Evolutionary conservation across 2,329 filamentous ascomycete species (phyloP).

Genomic region (Ceratocystiopsis brevicomis): DNA sequence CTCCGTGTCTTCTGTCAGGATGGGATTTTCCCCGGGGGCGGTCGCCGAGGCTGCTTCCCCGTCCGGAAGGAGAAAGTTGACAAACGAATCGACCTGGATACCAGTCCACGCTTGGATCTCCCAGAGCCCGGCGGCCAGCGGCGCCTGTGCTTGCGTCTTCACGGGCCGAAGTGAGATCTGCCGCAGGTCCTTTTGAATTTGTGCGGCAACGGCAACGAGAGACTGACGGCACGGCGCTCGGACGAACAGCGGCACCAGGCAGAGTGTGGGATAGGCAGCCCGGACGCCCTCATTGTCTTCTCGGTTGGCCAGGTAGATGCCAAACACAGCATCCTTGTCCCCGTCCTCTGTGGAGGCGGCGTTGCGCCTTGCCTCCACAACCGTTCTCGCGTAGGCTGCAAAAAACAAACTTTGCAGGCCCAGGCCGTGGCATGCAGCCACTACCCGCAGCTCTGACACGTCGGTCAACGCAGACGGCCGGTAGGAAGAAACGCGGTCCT

Average conservation of each 20-base stretch:
- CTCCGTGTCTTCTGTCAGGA: not conserved
- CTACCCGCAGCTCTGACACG: slow-evolving; percentile 20
- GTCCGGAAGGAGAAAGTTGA: slow-evolving; percentile 54
- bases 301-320: slow-evolving; percentile 71
- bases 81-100: slow-evolving; percentile 47
- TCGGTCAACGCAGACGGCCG: slow-evolving; percentile 26
- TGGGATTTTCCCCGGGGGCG: not conserved
- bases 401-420: slow-evolving; percentile 60
- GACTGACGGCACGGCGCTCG: slow-evolving; percentile 12
- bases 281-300: slow-evolving; percentile 20
- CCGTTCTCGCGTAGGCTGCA: slow-evolving; percentile 41
- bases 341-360: no score
- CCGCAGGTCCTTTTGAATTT: slow-evolving; percentile 50
- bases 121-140: slow-evolving; percentile 42
- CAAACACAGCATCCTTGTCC: slow-evolving; percentile 38
- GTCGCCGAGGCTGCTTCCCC: not conserved
- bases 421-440: slow-evolving; percentile 30
- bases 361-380: not conserved
- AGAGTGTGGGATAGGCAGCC: slow-evolving; percentile 52
- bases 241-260: slow-evolving; percentile 55
- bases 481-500: slow-evolving; percentile 13
- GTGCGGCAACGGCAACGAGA: slow-evolving; percentile 31
- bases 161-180: slow-evolving; percentile 31
- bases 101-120: slow-evolving; percentile 64
- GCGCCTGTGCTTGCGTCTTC: slow-evolving; percentile 17